Conservation (phyloP, 495 filamentous ascomycete species). For the Daldinia decipiens region DNA sequence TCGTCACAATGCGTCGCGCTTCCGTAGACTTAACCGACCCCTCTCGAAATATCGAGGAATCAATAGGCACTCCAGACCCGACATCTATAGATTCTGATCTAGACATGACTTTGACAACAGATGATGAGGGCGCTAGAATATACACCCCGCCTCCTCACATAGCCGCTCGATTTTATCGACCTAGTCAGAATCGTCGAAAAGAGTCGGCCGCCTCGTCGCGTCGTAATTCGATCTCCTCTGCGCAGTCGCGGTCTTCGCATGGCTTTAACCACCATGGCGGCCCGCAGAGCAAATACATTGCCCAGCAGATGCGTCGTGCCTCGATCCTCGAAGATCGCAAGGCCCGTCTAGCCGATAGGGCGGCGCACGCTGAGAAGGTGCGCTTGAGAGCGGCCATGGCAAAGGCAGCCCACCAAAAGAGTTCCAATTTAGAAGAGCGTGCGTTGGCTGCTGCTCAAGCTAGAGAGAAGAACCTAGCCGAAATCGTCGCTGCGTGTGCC, state of each 20-base stretch:
- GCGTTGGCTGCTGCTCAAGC: slow-evolving; percentile 91
- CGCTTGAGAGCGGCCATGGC: slow-evolving; percentile 86
- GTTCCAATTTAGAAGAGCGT: slow-evolving; percentile 76
- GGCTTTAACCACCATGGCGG: slow-evolving; percentile 68
- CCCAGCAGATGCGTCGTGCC: slow-evolving; percentile 88
- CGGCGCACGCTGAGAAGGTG: slow-evolving; percentile 97
- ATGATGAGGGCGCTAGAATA: slow-evolving; percentile 57
- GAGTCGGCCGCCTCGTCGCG: slow-evolving; percentile 88
- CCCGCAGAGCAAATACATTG: slow-evolving; percentile 81
- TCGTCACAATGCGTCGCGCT: slow-evolving; percentile 54
- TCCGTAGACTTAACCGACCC: slow-evolving; percentile 58
- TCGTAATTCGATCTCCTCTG: slow-evolving; percentile 88
- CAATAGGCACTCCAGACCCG: slow-evolving; percentile 51
- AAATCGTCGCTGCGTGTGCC: slow-evolving; percentile 92
- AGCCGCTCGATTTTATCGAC: slow-evolving; percentile 84
- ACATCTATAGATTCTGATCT: slow-evolving; percentile 48
- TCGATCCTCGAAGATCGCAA: slow-evolving; percentile 94
- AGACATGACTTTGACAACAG: slow-evolving; percentile 49
- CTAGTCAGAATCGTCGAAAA: slow-evolving; percentile 75
- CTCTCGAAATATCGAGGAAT: slow-evolving; percentile 58
- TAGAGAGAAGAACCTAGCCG: slow-evolving; percentile 88
- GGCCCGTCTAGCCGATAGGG: slow-evolving; percentile 90
- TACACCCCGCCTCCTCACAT: slow-evolving; percentile 81
- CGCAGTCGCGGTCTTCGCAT: slow-evolving; percentile 73
- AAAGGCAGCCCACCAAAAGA: slow-evolving; percentile 74